Base-by-base conservation (phyloP, 768 basidiomycete genomes). In the Mycena chlorophos region DNA sequence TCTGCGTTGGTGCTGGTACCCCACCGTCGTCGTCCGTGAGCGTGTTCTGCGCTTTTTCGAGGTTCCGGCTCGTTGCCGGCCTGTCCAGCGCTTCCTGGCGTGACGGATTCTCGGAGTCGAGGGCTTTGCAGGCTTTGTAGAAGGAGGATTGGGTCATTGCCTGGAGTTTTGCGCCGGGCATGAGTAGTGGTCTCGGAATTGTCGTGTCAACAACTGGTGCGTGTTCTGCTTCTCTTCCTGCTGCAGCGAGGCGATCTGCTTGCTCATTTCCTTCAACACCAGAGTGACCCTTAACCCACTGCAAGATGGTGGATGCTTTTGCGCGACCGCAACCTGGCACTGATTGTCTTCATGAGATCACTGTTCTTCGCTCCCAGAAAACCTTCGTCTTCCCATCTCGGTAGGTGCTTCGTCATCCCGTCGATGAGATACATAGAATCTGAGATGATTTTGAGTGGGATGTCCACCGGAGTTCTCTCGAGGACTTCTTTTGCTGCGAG, bases 281-380 rank as follows among this genome's bases (percentile, higher is more conserved):
- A 14, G 14, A 51, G 28, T 63, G 61, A 1, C 60, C 65, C 57
- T 67, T 65, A 2, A 64, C 56, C 65, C 63, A 64, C 31, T 53
- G n/a, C 6, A 67, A 51, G 13, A 20, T 17, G 6, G 65, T 67
- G 12, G 20, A 22, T 3, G 56, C 63, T 29, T 43, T 46, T 13
- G n/a, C 59, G n/a, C 12, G 19, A 16, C 25, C 57, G 26, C 17
- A 60, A 42, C 0, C 51, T 43, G 26, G 53, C 59, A 0, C 40
- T 55, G 1, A 52, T 48, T 1, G 31, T 52, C 14, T 39, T n/a
- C 26, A 60, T 55, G 3, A 60, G 26, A 2, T 39, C 0, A 0
- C 12, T 27, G 31, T 69, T 69, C 1, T 20, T 52, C 38, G 17
- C 43, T 17, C 20, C 22, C n/a, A 52, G 25, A 43, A 47, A 61